A percentile compares a stretch with the other conserved stretches of the same genome.
Conservation (phyloP, 768 basidiomycete genomes). For the Omphalotus guepiniiformis region DNA sequence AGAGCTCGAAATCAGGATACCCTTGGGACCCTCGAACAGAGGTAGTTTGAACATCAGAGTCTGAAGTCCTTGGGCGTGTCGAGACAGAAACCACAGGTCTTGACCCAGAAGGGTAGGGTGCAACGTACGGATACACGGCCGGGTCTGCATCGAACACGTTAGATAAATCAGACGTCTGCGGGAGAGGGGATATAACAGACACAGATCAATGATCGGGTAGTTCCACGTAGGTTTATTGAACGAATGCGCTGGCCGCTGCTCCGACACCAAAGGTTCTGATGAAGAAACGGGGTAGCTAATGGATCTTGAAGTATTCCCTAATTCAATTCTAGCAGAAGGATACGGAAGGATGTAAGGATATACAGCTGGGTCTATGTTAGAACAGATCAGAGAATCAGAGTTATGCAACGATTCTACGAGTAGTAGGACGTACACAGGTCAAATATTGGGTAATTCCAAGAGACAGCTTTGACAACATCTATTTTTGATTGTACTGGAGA, state of each 20-base stretch:
- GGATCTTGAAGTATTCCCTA: too few species aligned
- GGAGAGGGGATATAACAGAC: slow-evolving; percentile 25
- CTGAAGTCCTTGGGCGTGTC: too few species aligned
- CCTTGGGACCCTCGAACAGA: slow-evolving; percentile 22
- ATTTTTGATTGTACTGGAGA: background rate
- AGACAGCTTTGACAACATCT: background rate
- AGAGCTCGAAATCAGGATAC: slow-evolving; percentile 41
- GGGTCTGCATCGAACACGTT: slow-evolving; percentile 28
- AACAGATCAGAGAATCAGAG: too few species aligned
- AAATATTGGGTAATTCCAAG: slow-evolving; percentile 20
- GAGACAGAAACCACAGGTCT: too few species aligned
- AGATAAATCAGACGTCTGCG: slow-evolving; percentile 30
- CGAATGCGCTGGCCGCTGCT: too few species aligned
- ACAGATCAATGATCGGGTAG: slow-evolving; percentile 30
- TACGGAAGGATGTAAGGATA: too few species aligned
- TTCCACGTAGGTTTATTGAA: background rate
- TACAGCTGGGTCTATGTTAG: too few species aligned
- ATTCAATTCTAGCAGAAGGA: too few species aligned
- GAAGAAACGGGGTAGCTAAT: too few species aligned
- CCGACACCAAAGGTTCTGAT: too few species aligned
- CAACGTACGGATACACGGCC: slow-evolving; percentile 35
- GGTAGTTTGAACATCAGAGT: too few species aligned
- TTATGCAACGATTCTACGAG: too few species aligned
- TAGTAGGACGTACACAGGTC: slow-evolving; percentile 22
- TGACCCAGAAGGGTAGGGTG: slow-evolving; percentile 29